Evolutionary conservation across 345 rosid genomes (phyloP).

Genomic region (Euphorbia lathyris): DNA sequence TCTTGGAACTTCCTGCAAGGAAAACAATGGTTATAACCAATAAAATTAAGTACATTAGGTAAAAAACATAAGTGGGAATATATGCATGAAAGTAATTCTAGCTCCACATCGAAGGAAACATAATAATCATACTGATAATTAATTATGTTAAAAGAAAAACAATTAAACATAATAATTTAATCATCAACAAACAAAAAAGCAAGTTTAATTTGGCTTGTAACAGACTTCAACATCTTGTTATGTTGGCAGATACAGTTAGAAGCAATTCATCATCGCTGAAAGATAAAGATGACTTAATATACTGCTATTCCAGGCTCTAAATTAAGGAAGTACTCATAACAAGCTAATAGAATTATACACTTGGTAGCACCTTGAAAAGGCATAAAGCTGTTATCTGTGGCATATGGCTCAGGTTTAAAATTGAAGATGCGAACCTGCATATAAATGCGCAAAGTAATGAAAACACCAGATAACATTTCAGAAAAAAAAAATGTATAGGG

Average conservation of each 20-base stretch:
- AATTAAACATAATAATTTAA: not conserved
- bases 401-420: conserved; percentile 70
- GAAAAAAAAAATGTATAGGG: not conserved
- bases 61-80: not conserved
- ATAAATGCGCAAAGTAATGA: not conserved
- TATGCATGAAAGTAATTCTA: not conserved
- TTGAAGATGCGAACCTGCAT: conserved; percentile 71
- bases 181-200: not conserved
- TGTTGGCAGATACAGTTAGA: not conserved
- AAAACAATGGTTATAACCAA: not conserved
- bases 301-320: not conserved
- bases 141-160: not conserved
- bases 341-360: not conserved
- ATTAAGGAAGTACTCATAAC: not conserved
- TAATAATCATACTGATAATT: not conserved
- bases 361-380: conserved; percentile 53
- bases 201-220: not conserved
- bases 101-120: not conserved
- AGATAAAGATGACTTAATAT: not conserved
- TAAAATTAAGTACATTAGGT: not conserved
- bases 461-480: conserved; percentile 6
- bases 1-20: conserved; percentile 57
- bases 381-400: conserved; percentile 54
- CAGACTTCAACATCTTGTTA: not conserved
- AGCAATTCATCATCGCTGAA: not conserved